Evolutionary conservation across 202 grass and related monocot species (phyloP), one percentile per base, ranked within the genome.

Genomic region (Zoysia matrella): DNA sequence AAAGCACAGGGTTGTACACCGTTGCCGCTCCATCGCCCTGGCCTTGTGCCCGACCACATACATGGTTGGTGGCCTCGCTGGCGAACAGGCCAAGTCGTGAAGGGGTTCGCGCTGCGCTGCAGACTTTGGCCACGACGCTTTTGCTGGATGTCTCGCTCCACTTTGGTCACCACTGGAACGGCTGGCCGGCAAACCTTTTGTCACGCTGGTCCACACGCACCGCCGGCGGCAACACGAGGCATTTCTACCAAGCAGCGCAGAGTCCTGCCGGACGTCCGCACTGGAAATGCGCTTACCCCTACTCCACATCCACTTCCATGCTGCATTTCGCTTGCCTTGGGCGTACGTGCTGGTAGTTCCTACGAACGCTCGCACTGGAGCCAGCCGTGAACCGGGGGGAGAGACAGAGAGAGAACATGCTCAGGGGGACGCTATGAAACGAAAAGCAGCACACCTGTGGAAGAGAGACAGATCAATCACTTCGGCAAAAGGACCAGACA

Each of bases 1-100:
- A 16, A 14, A 16, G 62, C 61, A 53, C 51, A 7, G 62, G 30
- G 69, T 3, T 18, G 41, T 2, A 12, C 22, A 30, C 22, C 22
- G 55, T n/a, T 48, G 60, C 6, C 36, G 56, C 82, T 3, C n/a
- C 52, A 16, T 65, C 18, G 63, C 12, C 73, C 87, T 30, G 22
- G 22, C 22, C 22, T 30, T 30, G 22, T 30, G 22, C 22, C 22
- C 22, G 22, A 30, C 22, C 22, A 30, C 22, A 30, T 30, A 73
- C 73, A 73, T 78, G 87, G 87, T 61, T 77, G 72, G 67, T 81
- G 72, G 76, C 69, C 70, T 61, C 0, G 54, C 14, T 69, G 14
- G 55, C 63, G 40, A 80, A 71, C 78, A 82, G 69, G 82, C 64
- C 51, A 85, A 85, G 72, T 82, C 77, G 71, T 71, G 71, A 62